phyloP scores from a whole-genome alignment of 768 basidiomycete genomes.

The Sarcomyxa edulis region DNA sequence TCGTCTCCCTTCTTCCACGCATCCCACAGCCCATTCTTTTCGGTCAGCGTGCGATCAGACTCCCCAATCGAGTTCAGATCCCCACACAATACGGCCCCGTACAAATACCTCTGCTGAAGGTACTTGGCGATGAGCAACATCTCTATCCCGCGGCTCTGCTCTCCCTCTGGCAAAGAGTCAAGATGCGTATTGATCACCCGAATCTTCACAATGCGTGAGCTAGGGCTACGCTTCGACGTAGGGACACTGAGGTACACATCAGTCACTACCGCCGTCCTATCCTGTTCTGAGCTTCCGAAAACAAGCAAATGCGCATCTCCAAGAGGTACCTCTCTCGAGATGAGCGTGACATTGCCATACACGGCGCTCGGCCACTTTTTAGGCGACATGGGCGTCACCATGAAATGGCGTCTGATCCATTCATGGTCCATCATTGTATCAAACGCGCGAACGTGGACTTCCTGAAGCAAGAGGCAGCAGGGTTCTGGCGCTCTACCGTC shows the following conservation, averaged over 20 bases:
- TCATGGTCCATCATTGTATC: slow-evolving; percentile 42
- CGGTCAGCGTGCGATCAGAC: slow-evolving; percentile 37
- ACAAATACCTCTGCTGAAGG: slow-evolving; percentile 39
- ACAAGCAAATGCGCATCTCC: slow-evolving; percentile 43
- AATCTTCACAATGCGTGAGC: slow-evolving; percentile 36
- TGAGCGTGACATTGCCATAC: slow-evolving; percentile 71
- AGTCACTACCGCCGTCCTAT: slow-evolving; percentile 52
- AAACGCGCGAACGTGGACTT: slow-evolving; percentile 46
- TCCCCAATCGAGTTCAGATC: slow-evolving; percentile 67
- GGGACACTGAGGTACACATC: slow-evolving; percentile 45
- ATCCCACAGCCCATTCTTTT: slow-evolving; percentile 47
- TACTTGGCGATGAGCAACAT: slow-evolving; percentile 44
- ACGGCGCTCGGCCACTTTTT: slow-evolving; percentile 46
- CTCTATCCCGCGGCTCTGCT: slow-evolving; percentile 39
- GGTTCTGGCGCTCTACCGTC: slow-evolving; percentile 44
- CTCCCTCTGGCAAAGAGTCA: slow-evolving; percentile 54
- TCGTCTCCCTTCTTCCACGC: slow-evolving; percentile 47
- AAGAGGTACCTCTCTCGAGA: slow-evolving; percentile 52
- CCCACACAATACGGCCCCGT: slow-evolving; percentile 61
- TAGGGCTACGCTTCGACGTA: slow-evolving; percentile 19
- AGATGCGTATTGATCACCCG: slow-evolving; percentile 72
- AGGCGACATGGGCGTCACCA: slow-evolving; percentile 47
- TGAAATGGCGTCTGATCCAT: slow-evolving; percentile 62
- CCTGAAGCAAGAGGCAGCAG: slow-evolving; percentile 66
- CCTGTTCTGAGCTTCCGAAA: slow-evolving; percentile 45